phyloP scores from a whole-genome alignment of 1,284 basidiomycete species.

The Paramarasmius palmivorus region DNA sequence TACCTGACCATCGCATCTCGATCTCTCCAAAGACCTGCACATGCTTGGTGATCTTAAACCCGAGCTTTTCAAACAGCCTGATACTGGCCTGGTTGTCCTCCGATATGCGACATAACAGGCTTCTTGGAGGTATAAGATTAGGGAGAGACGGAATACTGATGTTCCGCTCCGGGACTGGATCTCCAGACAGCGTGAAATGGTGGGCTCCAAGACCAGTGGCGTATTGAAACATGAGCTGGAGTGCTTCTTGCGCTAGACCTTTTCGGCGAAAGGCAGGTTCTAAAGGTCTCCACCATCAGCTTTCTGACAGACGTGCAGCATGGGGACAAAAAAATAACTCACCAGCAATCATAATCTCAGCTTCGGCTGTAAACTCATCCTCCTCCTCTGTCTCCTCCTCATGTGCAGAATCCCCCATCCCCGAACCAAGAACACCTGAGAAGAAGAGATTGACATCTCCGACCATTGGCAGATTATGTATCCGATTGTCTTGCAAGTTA shows the following conservation, averaged over 20 bases:
- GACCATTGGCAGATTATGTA: conserved; percentile 68
- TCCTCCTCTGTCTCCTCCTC: conserved; percentile 12
- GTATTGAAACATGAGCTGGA: conserved; percentile 67
- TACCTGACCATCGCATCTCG: conserved; percentile 58
- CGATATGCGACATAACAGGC: conserved; percentile 57
- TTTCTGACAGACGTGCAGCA: not conserved
- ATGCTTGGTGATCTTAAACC: conserved; percentile 63
- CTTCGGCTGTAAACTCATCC: conserved; percentile 50
- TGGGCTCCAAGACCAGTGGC: conserved; percentile 40
- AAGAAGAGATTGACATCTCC: conserved; percentile 95
- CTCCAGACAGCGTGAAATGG: conserved; percentile 12
- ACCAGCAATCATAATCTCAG: conserved; percentile 90
- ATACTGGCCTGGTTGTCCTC: conserved; percentile 58
- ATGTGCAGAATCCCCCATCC: not conserved
- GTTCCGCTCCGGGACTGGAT: not conserved
- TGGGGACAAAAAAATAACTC: not conserved
- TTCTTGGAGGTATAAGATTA: conserved; percentile 33
- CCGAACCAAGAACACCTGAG: conserved; percentile 44
- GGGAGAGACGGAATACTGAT: conserved; percentile 7
- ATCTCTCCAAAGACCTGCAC: conserved; percentile 77
- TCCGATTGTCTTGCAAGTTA: conserved; percentile 31
- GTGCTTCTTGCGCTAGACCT: conserved; percentile 67
- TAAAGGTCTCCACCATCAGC: not conserved
- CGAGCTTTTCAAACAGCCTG: conserved; percentile 65
- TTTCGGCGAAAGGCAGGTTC: conserved; percentile 50